Evolutionary conservation across 495 filamentous ascomycete genomes (phyloP).

Genomic region (Cercophora newfieldiana): DNA sequence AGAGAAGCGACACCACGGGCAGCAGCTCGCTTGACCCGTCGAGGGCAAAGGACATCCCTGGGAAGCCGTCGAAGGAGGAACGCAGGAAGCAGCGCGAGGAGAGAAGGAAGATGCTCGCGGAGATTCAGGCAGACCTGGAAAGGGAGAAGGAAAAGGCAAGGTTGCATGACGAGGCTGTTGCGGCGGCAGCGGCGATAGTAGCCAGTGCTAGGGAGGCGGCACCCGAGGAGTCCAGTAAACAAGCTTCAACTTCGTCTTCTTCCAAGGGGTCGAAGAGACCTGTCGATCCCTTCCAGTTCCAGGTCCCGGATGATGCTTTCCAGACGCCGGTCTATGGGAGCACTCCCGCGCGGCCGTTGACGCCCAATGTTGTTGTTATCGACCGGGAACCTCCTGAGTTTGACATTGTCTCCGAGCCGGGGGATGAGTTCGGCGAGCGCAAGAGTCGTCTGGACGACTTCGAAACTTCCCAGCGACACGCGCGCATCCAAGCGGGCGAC

Average conservation of each 20-base stretch:
- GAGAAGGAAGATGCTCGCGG: constrained; percentile 27
- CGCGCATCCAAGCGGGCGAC: constrained; percentile 35
- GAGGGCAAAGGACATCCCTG: constrained; percentile 2
- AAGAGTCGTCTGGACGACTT: constrained; percentile 44
- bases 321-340: constrained; percentile 35
- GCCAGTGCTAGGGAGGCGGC: background rate
- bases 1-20: constrained; percentile 1
- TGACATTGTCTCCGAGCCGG: constrained; percentile 13
- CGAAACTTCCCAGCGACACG: constrained; percentile 41
- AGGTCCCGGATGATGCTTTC: constrained; percentile 51
- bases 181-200: background rate
- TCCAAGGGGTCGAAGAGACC: constrained; percentile 19
- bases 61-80: constrained; percentile 31
- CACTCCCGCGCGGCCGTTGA: constrained; percentile 38
- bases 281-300: constrained; percentile 54
- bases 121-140: constrained; percentile 31
- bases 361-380: constrained; percentile 40
- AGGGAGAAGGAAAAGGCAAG: constrained; percentile 28
- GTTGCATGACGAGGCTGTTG: constrained; percentile 19
- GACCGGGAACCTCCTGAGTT: constrained; percentile 16
- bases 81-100: constrained; percentile 28
- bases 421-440: constrained; percentile 27
- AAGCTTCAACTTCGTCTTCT: constrained; percentile 14
- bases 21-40: background rate
- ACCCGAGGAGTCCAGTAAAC: constrained; percentile 18